Percentiles rank a stretch among this genome's conserved stretches.
Conservation (phyloP, 176 grass and related monocot species). For the Bromus sterilis region DNA sequence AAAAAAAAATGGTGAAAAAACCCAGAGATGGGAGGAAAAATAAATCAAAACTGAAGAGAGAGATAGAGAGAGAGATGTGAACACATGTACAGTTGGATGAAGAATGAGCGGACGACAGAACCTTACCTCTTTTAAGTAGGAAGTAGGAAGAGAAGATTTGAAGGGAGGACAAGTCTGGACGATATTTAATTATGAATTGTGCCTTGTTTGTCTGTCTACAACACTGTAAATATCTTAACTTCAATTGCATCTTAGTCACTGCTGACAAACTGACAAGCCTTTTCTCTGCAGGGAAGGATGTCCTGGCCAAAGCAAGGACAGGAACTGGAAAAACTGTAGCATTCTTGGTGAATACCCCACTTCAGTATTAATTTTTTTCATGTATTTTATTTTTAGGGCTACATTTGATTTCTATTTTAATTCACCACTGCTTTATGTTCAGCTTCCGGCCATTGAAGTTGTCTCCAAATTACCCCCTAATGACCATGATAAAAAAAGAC, state of each 20-base stretch:
- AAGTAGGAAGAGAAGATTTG: too few species aligned
- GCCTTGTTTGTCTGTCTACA: background rate
- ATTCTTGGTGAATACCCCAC: constrained; percentile 70
- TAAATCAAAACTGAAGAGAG: too few species aligned
- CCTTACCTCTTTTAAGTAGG: too few species aligned
- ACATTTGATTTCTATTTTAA: background rate
- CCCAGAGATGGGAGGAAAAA: too few species aligned
- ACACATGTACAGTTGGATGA: too few species aligned
- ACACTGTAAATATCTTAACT: background rate
- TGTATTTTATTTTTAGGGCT: background rate
- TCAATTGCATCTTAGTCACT: background rate
- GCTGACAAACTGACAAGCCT: background rate
- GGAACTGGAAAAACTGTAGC: constrained; percentile 97
- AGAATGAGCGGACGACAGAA: too few species aligned
- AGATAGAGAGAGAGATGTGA: too few species aligned
- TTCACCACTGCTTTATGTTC: constrained; percentile 13
- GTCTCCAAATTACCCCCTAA: constrained; percentile 45
- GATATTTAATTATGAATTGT: background rate
- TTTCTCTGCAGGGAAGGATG: constrained; percentile 77
- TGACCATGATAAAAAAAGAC: constrained; percentile 61
- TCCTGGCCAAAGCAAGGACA: constrained; percentile 97
- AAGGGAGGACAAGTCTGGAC: background rate
- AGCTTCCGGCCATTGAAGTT: constrained; percentile 90
- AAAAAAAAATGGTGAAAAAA: too few species aligned
- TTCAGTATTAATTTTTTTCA: background rate